phyloP scores from a whole-genome alignment of 441 rosid genomes.

The Kokia cookei region DNA sequence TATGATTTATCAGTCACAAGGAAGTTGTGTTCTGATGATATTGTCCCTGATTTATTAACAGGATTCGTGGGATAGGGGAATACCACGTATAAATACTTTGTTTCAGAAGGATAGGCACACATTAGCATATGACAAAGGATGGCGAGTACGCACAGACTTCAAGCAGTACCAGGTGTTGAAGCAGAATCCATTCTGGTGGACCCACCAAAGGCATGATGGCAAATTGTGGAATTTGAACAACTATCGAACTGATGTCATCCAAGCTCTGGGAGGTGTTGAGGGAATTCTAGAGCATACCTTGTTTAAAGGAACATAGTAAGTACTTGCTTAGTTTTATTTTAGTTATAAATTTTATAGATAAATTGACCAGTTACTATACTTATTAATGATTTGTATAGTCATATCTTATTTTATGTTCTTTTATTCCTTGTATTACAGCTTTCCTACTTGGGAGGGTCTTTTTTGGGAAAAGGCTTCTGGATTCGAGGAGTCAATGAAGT shows the following conservation, averaged over 20 bases:
- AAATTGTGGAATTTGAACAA: slow-evolving; percentile 98
- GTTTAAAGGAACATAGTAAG: slow-evolving; percentile 99
- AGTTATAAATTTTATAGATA: not conserved
- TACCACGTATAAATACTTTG: slow-evolving; percentile 96
- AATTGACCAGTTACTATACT: not conserved
- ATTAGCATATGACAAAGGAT: slow-evolving; percentile 97
- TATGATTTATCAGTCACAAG: too few species aligned
- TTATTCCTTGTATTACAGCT: slow-evolving; percentile 34
- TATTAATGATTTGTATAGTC: not conserved
- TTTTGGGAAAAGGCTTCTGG: slow-evolving; percentile 99
- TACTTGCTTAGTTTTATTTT: not conserved
- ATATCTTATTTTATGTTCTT: not conserved
- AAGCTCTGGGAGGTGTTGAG: slow-evolving; percentile 99
- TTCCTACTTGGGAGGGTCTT: slow-evolving; percentile 99
- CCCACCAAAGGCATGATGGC: slow-evolving; percentile 99
- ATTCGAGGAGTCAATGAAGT: slow-evolving; percentile 98
- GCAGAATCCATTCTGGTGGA: slow-evolving; percentile 99
- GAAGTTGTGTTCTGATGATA: slow-evolving; percentile 4
- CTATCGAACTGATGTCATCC: slow-evolving; percentile 98
- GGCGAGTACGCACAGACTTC: slow-evolving; percentile 99
- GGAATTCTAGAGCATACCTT: slow-evolving; percentile 97
- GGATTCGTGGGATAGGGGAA: slow-evolving; percentile 99
- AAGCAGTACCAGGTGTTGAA: slow-evolving; percentile 98
- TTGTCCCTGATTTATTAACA: slow-evolving; percentile 21
- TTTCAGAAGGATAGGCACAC: slow-evolving; percentile 98